These are phyloP conservation scores for Orbilia javanica DNA, from an alignment of 2,329 filamentous ascomycete genomes.

Conservation along the genomic window DNA sequence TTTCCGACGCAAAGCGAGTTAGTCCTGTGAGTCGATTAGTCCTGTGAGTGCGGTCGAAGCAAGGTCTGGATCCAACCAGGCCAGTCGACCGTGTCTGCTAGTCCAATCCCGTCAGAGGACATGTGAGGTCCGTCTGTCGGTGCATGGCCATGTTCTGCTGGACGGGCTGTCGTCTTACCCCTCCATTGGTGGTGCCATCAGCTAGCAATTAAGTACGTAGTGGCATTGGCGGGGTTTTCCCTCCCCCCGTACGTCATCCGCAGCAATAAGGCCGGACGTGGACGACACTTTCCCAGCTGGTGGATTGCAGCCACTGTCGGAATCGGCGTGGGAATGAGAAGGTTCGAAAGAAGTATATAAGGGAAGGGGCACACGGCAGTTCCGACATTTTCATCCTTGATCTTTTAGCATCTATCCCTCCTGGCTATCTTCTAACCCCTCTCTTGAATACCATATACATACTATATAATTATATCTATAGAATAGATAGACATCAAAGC, in stretches of 20 bases:
- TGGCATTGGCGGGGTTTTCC: constrained; percentile 16
- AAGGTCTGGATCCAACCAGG: constrained; percentile 6
- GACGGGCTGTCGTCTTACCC: not conserved
- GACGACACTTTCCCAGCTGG: not conserved
- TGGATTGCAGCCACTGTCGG: not conserved
- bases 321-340: constrained; percentile 32
- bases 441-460: not conserved
- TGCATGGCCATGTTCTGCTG: not conserved
- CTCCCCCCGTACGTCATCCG: constrained; percentile 24
- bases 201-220: too few species aligned
- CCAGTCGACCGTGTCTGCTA: not conserved
- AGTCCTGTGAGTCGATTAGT: too few species aligned
- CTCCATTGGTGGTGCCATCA: not conserved
- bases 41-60: too few species aligned
- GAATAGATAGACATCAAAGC: too few species aligned
- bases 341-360: too few species aligned
- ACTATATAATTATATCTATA: too few species aligned
- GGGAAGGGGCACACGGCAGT: not conserved
- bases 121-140: constrained; percentile 10
- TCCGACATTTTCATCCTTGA: not conserved
- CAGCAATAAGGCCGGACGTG: constrained; percentile 10
- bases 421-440: not conserved
- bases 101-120: constrained; percentile 22
- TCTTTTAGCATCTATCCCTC: not conserved
- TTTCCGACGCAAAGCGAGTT: constrained; percentile 14